Evolutionary conservation across 345 rosid genomes (phyloP).

Genomic region (Dipteronia sinensis): DNA sequence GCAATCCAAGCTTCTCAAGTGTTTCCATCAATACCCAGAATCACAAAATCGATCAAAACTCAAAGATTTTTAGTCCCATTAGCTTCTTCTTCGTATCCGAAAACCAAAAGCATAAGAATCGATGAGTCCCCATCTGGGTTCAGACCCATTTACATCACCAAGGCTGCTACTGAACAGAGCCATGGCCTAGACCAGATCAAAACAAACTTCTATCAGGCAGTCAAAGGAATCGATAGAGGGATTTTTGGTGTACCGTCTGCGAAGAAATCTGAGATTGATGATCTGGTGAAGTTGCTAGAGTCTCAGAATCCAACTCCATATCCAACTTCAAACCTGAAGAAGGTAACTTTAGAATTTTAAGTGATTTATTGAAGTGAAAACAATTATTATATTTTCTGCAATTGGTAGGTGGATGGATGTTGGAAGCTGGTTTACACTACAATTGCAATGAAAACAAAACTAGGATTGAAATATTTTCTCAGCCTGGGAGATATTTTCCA

Average conservation of each 20-base stretch:
- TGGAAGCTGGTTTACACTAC: conserved; percentile 85
- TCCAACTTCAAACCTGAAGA: conserved; percentile 59
- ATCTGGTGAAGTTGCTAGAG: conserved; percentile 59
- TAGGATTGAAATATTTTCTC: conserved; percentile 70
- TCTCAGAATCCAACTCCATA: conserved; percentile 79
- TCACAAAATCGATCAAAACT: too few relatives aligned
- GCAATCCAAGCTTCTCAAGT: too few relatives aligned
- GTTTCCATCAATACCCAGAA: too few relatives aligned
- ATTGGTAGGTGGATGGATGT: conserved; percentile 58
- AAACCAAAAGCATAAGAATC: conserved; percentile 1
- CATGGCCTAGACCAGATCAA: conserved; percentile 42
- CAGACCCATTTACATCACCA: conserved; percentile 31
- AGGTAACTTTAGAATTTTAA: conserved; percentile 34
- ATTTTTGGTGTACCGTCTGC: conserved; percentile 37
- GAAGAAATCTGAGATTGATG: conserved; percentile 59
- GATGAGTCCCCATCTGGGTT: neutral
- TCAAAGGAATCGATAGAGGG: conserved; percentile 35
- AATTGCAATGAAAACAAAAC: conserved; percentile 77
- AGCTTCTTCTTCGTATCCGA: too few relatives aligned
- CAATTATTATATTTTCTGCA: conserved; percentile 3
- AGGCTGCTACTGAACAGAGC: conserved; percentile 36
- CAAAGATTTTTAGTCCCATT: too few relatives aligned
- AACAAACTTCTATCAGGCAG: conserved; percentile 44
- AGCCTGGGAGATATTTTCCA: too few relatives aligned
- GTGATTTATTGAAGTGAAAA: neutral